Evolutionary conservation across 1,139 yeast genomes (phyloP), one percentile per base, ranked within the genome.

Genomic region (Candida tetrigidarum): DNA sequence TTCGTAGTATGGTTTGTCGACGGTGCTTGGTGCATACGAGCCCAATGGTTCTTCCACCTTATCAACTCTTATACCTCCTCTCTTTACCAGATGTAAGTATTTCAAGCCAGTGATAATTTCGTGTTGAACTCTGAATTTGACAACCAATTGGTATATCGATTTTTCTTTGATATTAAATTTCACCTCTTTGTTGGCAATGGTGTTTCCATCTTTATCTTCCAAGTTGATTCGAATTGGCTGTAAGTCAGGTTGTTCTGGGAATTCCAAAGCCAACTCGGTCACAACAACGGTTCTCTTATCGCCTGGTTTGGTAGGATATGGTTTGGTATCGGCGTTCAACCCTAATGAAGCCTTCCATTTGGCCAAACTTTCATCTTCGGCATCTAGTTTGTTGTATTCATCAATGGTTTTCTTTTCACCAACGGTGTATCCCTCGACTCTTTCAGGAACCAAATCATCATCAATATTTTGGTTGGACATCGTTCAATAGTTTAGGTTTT

Each of bases 301-400:
- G 22, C 84, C 86, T 3, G 89, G 79, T 50, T 73, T 72, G 30
- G 85, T 81, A 1, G 93, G 90, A 49, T 84, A 72, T 30, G 84
- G 80, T 5, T 81, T 74, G 4, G 76, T 62, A 49, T 71, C 74
- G 20, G 73, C 67, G 30, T 82, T 62, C 50, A 91, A 73, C 0
- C 98, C 98, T 34, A 92, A 73, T 1, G 96, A 86, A 47, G 85
- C 90, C 67, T 92, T 92, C 98, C 98, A 92, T 64, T 88, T 89
- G 52, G 87, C 89, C 54, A 92, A 74, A 35, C 96, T 86, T 66
- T 89, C 97, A 62, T 91, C 98, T 56, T 90, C 89, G 6, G 95
- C 95, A 62, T 91, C 98, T 55, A 91, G 67, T 50, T 83, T 79
- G 50, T 87, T 81, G 66, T 91, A 91, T 63, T 91, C 97, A 42